Conservation (phyloP, 2,329 filamentous ascomycete genomes). For the Botrytis fragariae region DNA sequence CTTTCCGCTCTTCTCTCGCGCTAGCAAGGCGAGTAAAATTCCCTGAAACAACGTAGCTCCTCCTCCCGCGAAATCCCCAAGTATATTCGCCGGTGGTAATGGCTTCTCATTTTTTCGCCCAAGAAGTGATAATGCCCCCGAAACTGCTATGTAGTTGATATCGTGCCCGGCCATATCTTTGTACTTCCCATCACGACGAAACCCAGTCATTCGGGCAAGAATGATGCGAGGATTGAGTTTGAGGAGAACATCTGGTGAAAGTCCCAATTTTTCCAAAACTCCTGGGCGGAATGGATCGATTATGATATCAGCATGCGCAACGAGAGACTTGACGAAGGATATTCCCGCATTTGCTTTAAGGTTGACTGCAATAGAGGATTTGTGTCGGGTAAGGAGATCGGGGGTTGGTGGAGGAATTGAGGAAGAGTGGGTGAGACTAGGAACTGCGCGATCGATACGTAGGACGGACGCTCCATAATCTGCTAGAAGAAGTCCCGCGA, state of each 20-base stretch:
- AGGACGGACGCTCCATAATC: constrained; percentile 87
- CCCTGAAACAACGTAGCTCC: constrained; percentile 80
- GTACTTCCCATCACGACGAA: constrained; percentile 83
- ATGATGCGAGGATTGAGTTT: constrained; percentile 71
- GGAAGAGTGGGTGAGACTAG: constrained; percentile 42
- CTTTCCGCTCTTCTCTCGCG: constrained; percentile 58
- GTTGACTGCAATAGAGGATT: constrained; percentile 76
- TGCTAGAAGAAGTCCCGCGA: constrained; percentile 82
- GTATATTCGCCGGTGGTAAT: constrained; percentile 75
- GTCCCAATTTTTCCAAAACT: constrained; percentile 79
- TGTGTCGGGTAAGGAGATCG: constrained; percentile 78
- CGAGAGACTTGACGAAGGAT: constrained; percentile 63
- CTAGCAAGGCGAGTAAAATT: constrained; percentile 74
- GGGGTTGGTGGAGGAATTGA: constrained; percentile 49
- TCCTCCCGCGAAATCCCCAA: constrained; percentile 90
- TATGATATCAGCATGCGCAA: constrained; percentile 67
- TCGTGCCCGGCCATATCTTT: constrained; percentile 88
- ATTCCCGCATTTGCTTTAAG: constrained; percentile 66
- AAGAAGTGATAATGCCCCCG: constrained; percentile 73
- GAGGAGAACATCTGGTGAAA: constrained; percentile 67
- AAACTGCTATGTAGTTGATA: constrained; percentile 93
- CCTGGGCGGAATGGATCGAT: constrained; percentile 94
- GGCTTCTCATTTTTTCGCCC: constrained; percentile 69
- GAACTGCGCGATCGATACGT: constrained; percentile 70
- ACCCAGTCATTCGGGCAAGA: constrained; percentile 84